A percentile compares a stretch with the other conserved stretches of the same genome.
Evolutionary conservation across 805 yeast genomes (phyloP).

Genomic region (Candida palmyrensis): DNA sequence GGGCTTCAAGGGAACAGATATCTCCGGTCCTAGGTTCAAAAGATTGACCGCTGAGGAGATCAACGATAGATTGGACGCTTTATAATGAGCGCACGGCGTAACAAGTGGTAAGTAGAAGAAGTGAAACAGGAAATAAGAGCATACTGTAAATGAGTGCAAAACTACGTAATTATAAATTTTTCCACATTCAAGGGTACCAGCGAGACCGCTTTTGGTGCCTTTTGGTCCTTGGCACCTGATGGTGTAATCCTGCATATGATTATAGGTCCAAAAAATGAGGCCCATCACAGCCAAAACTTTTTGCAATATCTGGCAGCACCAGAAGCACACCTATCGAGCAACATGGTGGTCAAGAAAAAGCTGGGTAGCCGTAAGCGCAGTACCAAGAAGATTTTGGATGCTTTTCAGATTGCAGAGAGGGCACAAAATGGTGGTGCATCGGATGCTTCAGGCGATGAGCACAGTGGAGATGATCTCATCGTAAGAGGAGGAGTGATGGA

Average conservation of each 20-base stretch:
- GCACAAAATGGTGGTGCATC: slow-evolving; percentile 19
- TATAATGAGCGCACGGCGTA: no score
- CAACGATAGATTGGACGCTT: slow-evolving; percentile 90
- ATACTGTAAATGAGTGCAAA: no score
- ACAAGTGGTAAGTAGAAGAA: background rate
- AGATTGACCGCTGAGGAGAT: slow-evolving; percentile 85
- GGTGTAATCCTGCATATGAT: no score
- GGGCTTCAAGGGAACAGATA: slow-evolving; percentile 81
- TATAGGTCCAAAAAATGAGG: background rate
- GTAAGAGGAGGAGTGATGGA: slow-evolving; percentile 36
- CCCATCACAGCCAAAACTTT: background rate
- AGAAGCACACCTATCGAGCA: no score
- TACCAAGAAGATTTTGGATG: slow-evolving; percentile 34
- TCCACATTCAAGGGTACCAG: no score
- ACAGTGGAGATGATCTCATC: slow-evolving; percentile 19
- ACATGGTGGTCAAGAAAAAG: slow-evolving; percentile 1
- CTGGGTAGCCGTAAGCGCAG: slow-evolving; percentile 28
- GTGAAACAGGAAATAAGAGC: background rate
- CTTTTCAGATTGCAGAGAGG: slow-evolving; percentile 41
- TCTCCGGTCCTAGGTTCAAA: slow-evolving; percentile 86
- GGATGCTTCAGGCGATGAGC: slow-evolving; percentile 13
- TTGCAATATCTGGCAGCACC: no score
- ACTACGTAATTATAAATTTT: no score
- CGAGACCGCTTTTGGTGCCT: no score
- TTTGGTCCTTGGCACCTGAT: no score